Percentiles rank a stretch among this genome's conserved stretches.
Evolutionary conservation across 169 alveolate genomes (phyloP).

Genomic region (Cystoisospora suis): DNA sequence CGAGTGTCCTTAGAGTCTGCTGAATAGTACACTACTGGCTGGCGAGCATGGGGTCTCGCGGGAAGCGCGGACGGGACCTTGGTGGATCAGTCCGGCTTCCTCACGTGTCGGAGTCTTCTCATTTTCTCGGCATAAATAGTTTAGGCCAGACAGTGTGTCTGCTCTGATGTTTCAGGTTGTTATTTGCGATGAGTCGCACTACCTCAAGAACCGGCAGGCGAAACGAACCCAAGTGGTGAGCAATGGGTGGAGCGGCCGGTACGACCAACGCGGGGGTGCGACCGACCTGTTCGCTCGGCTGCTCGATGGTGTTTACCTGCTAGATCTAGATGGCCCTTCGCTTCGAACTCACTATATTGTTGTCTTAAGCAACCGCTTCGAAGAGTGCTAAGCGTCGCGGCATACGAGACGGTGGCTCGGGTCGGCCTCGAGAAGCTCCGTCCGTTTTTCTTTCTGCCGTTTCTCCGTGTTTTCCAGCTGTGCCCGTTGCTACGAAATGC

Average conservation of each 20-base stretch:
- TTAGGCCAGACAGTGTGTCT: too few species aligned
- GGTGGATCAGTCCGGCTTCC: background rate
- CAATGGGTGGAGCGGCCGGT: too few species aligned
- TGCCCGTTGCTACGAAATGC: slow-evolving; percentile 91
- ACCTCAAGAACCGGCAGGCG: slow-evolving; percentile 90
- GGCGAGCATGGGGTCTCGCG: background rate
- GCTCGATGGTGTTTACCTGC: too few species aligned
- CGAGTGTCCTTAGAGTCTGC: background rate
- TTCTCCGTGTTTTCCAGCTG: slow-evolving; percentile 38
- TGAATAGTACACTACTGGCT: background rate
- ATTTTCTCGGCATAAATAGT: background rate
- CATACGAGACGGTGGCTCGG: too few species aligned
- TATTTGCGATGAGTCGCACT: slow-evolving; percentile 97
- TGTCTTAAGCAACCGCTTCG: background rate
- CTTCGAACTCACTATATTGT: background rate
- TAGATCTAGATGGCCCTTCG: too few species aligned
- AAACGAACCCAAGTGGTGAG: slow-evolving; percentile 86
- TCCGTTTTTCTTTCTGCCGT: background rate
- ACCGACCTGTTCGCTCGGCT: too few species aligned
- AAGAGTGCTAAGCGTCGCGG: background rate
- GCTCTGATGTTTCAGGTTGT: slow-evolving; percentile 68
- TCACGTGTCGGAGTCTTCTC: background rate
- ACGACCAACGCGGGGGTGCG: too few species aligned
- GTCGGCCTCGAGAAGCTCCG: too few species aligned
- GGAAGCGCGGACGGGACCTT: background rate